Evolutionary conservation across 257 asterid species (phyloP).

Genomic region (Solanum pinnatisectum): DNA sequence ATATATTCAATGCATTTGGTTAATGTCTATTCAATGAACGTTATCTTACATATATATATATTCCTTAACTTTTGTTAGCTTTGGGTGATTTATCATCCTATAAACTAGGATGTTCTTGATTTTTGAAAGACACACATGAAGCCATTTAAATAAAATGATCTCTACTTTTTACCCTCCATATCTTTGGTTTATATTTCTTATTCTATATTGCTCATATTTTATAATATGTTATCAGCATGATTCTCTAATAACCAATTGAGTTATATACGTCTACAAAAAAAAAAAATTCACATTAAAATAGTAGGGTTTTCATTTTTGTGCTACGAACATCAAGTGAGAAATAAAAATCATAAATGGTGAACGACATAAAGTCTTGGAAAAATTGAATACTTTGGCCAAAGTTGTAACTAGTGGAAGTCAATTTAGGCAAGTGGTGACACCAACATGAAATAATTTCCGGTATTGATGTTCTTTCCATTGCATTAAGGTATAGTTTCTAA

Average conservation of each 20-base stretch:
- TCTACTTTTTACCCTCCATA: too few relatives aligned
- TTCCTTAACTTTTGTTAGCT: neutral
- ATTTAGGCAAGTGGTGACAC: neutral
- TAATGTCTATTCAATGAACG: neutral
- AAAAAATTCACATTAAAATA: too few relatives aligned
- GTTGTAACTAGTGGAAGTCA: neutral
- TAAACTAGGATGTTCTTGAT: neutral
- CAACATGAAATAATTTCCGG: neutral
- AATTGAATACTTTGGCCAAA: neutral
- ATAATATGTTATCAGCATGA: neutral
- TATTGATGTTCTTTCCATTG: neutral
- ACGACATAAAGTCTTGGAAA: neutral
- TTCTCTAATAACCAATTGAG: neutral
- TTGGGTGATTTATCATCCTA: neutral
- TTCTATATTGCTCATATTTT: neutral
- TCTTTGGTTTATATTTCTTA: neutral
- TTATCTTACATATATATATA: neutral
- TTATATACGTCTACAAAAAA: too few relatives aligned
- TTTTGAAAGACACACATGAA: neutral
- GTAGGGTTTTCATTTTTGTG: neutral
- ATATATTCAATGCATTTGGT: neutral
- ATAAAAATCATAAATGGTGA: neutral
- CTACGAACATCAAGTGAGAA: neutral
- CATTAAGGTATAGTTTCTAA: neutral
- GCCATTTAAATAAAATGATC: neutral